These are phyloP conservation scores for Linnemannia schmuckeri DNA, from an alignment of 192 early-diverging fungal species.

Conservation along the genomic window DNA sequence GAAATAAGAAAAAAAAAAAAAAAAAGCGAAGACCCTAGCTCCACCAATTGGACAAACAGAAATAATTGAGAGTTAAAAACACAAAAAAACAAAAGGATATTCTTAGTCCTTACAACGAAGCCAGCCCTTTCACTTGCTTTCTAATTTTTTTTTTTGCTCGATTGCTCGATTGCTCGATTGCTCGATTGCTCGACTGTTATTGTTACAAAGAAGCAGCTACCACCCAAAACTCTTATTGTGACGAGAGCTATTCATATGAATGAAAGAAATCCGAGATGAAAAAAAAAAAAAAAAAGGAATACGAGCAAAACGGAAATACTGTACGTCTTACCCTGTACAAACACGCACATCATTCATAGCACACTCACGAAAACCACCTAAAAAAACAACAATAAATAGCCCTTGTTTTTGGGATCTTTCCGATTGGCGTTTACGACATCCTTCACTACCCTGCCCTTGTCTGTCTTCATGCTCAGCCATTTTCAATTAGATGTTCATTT, in stretches of 20 bases:
- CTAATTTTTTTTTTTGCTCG: not conserved
- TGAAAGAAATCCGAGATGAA: too few relatives aligned
- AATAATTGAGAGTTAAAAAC: not conserved
- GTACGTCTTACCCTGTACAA: constrained; percentile 4
- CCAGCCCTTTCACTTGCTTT: not conserved
- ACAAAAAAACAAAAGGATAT: not conserved
- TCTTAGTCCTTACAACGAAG: not conserved
- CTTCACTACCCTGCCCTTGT: not conserved
- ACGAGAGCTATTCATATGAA: not conserved
- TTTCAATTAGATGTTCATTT: not conserved
- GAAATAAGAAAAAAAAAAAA: not conserved
- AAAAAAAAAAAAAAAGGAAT: too few relatives aligned
- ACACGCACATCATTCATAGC: not conserved
- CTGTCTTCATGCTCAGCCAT: not conserved
- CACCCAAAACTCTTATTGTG: not conserved
- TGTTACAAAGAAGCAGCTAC: not conserved
- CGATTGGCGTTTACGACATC: not conserved
- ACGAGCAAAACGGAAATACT: not conserved
- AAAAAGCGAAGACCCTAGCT: not conserved
- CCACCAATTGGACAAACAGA: not conserved
- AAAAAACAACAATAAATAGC: not conserved
- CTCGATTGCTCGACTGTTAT: not conserved
- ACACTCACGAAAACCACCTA: not conserved
- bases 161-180: not conserved
- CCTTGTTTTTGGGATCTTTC: not conserved